Percentiles rank a stretch among this genome's conserved stretches.
Evolutionary conservation across 495 filamentous ascomycete species (phyloP).

Genomic region (Podospora comata): DNA sequence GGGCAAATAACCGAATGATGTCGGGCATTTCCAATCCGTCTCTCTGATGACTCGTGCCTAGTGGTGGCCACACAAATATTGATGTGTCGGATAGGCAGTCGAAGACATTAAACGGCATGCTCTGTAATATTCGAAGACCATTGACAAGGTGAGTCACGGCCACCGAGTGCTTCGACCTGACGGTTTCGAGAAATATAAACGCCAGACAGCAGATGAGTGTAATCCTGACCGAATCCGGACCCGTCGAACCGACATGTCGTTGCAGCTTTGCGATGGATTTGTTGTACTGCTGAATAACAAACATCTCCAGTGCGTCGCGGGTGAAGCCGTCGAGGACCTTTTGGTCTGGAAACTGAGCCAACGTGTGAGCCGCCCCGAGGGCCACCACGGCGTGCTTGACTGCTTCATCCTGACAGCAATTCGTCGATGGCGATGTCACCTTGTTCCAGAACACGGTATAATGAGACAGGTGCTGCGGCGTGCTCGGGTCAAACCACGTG

Average conservation of each 20-base stretch:
- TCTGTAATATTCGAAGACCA: slow-evolving; percentile 38
- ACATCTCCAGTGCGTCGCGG: slow-evolving; percentile 34
- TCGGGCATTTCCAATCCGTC: slow-evolving; percentile 30
- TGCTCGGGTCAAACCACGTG: slow-evolving; percentile 10
- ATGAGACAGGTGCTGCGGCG: slow-evolving; percentile 19
- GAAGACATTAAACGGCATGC: slow-evolving; percentile 27
- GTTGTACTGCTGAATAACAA: slow-evolving; percentile 44
- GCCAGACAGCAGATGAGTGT: slow-evolving; percentile 40
- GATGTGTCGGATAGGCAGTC: slow-evolving; percentile 19
- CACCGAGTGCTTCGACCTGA: slow-evolving; percentile 32
- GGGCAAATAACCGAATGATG: slow-evolving; percentile 36
- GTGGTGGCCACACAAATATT: slow-evolving; percentile 16
- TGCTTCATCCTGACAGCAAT: slow-evolving; percentile 36
- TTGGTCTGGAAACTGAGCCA: slow-evolving; percentile 20
- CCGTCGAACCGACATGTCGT: slow-evolving; percentile 28
- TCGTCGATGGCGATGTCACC: slow-evolving; percentile 29
- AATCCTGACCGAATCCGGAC: slow-evolving; percentile 30
- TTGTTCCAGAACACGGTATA: slow-evolving; percentile 38
- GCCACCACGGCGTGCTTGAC: slow-evolving; percentile 41
- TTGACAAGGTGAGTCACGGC: slow-evolving; percentile 39
- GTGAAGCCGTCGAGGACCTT: slow-evolving; percentile 20
- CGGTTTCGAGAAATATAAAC: slow-evolving; percentile 41
- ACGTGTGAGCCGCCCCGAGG: slow-evolving; percentile 35
- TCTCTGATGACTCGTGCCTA: not conserved
- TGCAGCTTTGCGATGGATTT: slow-evolving; percentile 36